Percentiles rank a stretch among this genome's conserved stretches.
These are phyloP conservation scores for Sugiyamaella pinicola DNA, from an alignment of 1,139 yeast species.

Conservation along the genomic window DNA sequence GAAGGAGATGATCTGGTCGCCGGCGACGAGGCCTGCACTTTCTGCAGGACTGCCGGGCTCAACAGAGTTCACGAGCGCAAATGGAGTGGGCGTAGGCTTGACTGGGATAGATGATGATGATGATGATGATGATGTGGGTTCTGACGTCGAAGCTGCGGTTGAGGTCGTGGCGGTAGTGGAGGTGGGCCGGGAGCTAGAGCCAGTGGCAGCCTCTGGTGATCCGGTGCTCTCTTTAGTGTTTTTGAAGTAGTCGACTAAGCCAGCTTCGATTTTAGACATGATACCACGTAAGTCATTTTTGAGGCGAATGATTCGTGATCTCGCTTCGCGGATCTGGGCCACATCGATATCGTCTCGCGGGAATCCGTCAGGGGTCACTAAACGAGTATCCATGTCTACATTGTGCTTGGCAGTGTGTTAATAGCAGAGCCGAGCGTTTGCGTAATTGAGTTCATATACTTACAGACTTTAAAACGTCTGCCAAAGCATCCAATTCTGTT, in stretches of 20 bases:
- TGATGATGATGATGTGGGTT: constrained; percentile 15
- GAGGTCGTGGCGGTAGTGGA: constrained; percentile 16
- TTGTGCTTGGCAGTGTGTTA: constrained; percentile 36
- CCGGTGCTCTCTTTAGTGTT: constrained; percentile 8
- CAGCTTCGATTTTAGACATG: constrained; percentile 51
- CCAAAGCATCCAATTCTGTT: constrained; percentile 35
- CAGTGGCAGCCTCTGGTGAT: constrained; percentile 16
- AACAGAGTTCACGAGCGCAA: constrained; percentile 56
- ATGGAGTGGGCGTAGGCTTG: constrained; percentile 48
- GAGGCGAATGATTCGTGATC: constrained; percentile 66
- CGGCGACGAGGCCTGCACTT: constrained; percentile 39
- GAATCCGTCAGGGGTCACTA: constrained; percentile 73
- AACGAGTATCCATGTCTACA: constrained; percentile 64
- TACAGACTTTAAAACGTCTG: constrained; percentile 36
- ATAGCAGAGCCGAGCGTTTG: background rate
- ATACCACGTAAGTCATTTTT: constrained; percentile 66
- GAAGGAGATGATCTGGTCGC: constrained; percentile 56
- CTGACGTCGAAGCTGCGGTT: constrained; percentile 6
- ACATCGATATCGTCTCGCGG: constrained; percentile 87
- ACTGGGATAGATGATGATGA: too few species aligned
- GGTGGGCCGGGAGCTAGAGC: constrained; percentile 16
- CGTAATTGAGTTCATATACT: too few species aligned
- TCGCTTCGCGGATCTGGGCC: constrained; percentile 57
- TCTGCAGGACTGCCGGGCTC: constrained; percentile 41
- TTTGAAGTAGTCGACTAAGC: constrained; percentile 50